Percentiles rank a stretch among this genome's conserved stretches.
phyloP scores from a whole-genome alignment of 805 yeast genomes.

The Scheffersomyces ergatensis region DNA sequence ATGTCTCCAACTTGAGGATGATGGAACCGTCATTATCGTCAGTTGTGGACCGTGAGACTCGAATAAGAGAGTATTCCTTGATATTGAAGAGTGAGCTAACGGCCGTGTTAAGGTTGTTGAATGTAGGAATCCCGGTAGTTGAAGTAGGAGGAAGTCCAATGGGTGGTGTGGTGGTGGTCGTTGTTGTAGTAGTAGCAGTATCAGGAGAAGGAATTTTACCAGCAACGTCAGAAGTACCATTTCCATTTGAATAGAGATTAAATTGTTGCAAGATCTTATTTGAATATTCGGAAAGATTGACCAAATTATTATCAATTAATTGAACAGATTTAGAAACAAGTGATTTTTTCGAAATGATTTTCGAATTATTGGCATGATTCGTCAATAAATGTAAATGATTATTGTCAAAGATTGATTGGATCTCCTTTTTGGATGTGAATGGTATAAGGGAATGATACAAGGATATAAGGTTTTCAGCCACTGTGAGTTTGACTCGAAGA shows the following conservation, averaged over 20 bases:
- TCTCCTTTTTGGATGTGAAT: constrained; percentile 21
- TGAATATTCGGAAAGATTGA: constrained; percentile 34
- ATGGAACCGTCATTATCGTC: constrained; percentile 49
- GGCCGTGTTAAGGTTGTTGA: constrained; percentile 46
- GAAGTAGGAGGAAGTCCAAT: not conserved
- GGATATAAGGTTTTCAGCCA: constrained; percentile 42
- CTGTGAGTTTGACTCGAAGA: constrained; percentile 46
- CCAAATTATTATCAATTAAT: constrained; percentile 37
- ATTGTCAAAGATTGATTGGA: constrained; percentile 9
- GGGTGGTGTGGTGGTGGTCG: not conserved
- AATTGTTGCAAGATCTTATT: constrained; percentile 35
- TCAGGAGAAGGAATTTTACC: not conserved
- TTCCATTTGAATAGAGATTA: constrained; percentile 4
- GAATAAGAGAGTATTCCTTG: constrained; percentile 42
- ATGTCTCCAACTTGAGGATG: constrained; percentile 53
- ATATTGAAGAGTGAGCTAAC: constrained; percentile 40
- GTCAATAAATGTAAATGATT: not conserved
- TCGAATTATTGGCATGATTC: not conserved
- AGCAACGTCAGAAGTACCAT: too few species aligned
- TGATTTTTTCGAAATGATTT: constrained; percentile 1
- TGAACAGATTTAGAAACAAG: constrained; percentile 26
- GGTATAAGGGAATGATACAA: constrained; percentile 44
- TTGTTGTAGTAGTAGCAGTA: not conserved
- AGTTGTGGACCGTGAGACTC: constrained; percentile 57
- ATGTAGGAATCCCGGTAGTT: constrained; percentile 23